Conservation (phyloP, 2,329 filamentous ascomycete species). For the Capronia epimyces region DNA sequence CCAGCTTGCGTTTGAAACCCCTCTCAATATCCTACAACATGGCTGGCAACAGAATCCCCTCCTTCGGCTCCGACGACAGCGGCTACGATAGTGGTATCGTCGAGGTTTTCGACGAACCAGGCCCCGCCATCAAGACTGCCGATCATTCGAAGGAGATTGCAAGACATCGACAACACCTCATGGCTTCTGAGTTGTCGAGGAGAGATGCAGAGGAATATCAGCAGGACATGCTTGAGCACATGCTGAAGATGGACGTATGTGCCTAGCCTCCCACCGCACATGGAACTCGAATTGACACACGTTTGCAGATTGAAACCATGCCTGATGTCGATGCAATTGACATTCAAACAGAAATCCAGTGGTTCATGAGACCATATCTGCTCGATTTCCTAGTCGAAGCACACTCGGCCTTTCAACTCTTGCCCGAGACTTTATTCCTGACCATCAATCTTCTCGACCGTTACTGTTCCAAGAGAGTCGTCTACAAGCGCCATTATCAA, state of each 20-base stretch:
- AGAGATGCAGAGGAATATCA: slow-evolving; percentile 84
- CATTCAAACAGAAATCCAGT: slow-evolving; percentile 98
- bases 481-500: slow-evolving; percentile 99
- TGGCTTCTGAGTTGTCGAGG: slow-evolving; percentile 82
- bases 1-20: not conserved
- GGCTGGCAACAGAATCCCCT: slow-evolving; percentile 49
- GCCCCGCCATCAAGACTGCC: slow-evolving; percentile 54
- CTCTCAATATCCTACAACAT: slow-evolving; percentile 38
- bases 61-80: slow-evolving; percentile 49
- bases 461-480: slow-evolving; percentile 95
- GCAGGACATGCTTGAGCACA: slow-evolving; percentile 88
- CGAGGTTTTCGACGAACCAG: slow-evolving; percentile 50
- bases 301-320: slow-evolving; percentile 67
- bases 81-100: slow-evolving; percentile 66
- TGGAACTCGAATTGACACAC: slow-evolving; percentile 16
- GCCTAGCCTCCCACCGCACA: slow-evolving; percentile 27
- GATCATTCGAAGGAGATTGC: slow-evolving; percentile 74
- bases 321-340: slow-evolving; percentile 97
- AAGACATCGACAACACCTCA: slow-evolving; percentile 76
- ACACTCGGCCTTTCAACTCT: slow-evolving; percentile 85
- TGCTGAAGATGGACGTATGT: slow-evolving; percentile 83
- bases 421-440: slow-evolving; percentile 92
- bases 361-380: slow-evolving; percentile 98
- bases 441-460: slow-evolving; percentile 94
- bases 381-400: slow-evolving; percentile 98